phyloP scores from a whole-genome alignment of 306 rosid species.

The Dalbergia oliveri region DNA sequence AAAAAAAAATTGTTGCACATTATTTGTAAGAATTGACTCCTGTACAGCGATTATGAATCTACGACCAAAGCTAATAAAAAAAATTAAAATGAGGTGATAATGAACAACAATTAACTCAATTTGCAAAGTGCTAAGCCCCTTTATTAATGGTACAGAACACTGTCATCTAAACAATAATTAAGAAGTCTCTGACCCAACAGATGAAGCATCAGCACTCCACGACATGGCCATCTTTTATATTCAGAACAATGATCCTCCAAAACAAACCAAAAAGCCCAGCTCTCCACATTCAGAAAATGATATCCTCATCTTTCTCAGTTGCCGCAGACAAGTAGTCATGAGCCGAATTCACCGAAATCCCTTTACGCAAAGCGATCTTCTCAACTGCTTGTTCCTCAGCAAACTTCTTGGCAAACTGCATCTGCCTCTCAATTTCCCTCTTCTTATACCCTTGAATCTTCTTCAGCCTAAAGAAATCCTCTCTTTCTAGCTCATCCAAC shows the following conservation, averaged over 20 bases:
- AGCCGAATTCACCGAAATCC: slow-evolving; percentile 61
- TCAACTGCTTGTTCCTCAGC: slow-evolving; percentile 70
- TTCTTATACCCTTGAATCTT: slow-evolving; percentile 91
- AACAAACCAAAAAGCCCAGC: slow-evolving; percentile 42
- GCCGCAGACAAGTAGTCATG: slow-evolving; percentile 70
- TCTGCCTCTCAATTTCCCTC: slow-evolving; percentile 83
- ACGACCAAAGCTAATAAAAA: background rate
- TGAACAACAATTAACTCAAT: too few species aligned
- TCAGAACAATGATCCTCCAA: slow-evolving; percentile 34
- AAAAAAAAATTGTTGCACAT: background rate
- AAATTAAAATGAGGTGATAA: too few species aligned
- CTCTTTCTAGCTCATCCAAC: slow-evolving; percentile 95
- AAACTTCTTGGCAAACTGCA: slow-evolving; percentile 52
- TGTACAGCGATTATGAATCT: background rate
- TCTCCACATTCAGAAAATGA: slow-evolving; percentile 66
- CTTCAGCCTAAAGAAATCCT: slow-evolving; percentile 95
- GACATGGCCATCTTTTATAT: slow-evolving; percentile 32
- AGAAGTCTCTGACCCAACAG: slow-evolving; percentile 31
- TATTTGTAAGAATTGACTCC: background rate
- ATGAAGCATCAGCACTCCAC: slow-evolving; percentile 22
- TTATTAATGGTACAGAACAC: slow-evolving; percentile 53
- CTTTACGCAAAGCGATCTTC: slow-evolving; percentile 63
- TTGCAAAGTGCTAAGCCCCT: slow-evolving; percentile 11
- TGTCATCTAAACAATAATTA: slow-evolving; percentile 43
- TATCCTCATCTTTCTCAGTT: slow-evolving; percentile 74